Evolutionary conservation across 768 basidiomycete species (phyloP), one percentile per base, ranked within the genome.

Genomic region (Phaeolepiota aurea): DNA sequence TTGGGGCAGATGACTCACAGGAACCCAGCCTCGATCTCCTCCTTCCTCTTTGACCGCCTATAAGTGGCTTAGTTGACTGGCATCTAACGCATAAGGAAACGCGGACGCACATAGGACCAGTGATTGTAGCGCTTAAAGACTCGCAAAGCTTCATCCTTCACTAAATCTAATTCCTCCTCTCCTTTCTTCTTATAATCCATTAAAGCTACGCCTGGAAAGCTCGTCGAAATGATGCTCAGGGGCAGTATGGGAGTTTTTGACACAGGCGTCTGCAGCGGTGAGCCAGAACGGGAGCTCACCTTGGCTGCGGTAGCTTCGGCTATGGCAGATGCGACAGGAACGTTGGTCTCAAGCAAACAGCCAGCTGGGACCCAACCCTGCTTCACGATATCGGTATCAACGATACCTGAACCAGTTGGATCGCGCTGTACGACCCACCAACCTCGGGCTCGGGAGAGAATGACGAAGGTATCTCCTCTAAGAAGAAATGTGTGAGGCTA

Each of bases 361-460:
- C 94, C 94, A 3, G 94, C 93, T 30, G 94, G 94, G 2, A 99
- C 93, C 94, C 94, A 98, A 41, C 92, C 91, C 54, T 92, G 90
- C 57, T 86, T 86, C 32, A 72, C 68, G 19, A 79, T 70, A 46
- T 91, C 88, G 12, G 79, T 68, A 53, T 82, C 84, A 20, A 89
- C 79, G 15, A 79, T 59, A 7, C 91, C 89, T 2, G 81, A 74
- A 3, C 92, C 92, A 23, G 77, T 79, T 20, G 86, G 86, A 59
- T 99, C 96, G 22, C 87, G 81, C 56, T 98, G 93, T 3, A 98
- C 96, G 22, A 97, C 87, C 91, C 94, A 99, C 96, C 96, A 99
- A 1, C 96, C 94, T 41, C 93, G 82, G n/a, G 92, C 84, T 40
- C 93, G 80, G 40, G 88, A 88, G 31, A 92, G 66, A 47, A 97